These are phyloP conservation scores for Coemansia sp. DNA, from an alignment of 192 early-diverging fungal genomes.

Conservation along the genomic window DNA sequence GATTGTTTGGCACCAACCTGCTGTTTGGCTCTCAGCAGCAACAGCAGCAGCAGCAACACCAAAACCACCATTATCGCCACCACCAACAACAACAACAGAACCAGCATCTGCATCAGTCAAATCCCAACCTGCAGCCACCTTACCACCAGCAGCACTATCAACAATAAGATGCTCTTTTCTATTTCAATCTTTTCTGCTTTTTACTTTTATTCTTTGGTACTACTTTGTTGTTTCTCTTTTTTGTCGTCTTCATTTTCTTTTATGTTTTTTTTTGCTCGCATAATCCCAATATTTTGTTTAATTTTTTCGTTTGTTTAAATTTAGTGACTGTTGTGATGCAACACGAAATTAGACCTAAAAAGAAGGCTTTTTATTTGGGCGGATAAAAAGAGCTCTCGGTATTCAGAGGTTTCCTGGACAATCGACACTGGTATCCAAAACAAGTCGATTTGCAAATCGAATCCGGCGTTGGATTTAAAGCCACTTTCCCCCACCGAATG, in stretches of 20 bases:
- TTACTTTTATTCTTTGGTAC: conserved; percentile 2
- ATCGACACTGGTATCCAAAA: not conserved
- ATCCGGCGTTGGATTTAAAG: not conserved
- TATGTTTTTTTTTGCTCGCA: conserved; percentile 4
- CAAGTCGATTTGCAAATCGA: not conserved
- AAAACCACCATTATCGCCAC: too few species aligned
- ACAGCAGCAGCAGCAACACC: conserved; percentile 3
- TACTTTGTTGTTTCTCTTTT: not conserved
- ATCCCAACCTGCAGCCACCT: not conserved
- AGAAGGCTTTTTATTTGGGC: not conserved
- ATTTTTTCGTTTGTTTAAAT: not conserved
- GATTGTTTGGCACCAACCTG: conserved; percentile 1
- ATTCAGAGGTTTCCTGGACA: not conserved
- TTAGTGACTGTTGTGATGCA: too few species aligned
- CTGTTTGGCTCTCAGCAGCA: conserved; percentile 1
- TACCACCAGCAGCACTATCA: not conserved
- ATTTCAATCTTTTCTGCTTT: not conserved
- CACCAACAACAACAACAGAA: not conserved
- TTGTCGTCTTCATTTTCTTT: conserved; percentile 4
- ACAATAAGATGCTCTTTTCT: not conserved
- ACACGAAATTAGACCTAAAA: not conserved
- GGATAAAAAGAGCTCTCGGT: too few species aligned
- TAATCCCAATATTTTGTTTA: not conserved
- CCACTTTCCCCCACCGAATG: not conserved
- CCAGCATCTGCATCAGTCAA: not conserved